A percentile compares a stretch with the other conserved stretches of the same genome.
Evolutionary conservation across 116 monocot genomes (phyloP).

Genomic region (Cymodocea nodosa): DNA sequence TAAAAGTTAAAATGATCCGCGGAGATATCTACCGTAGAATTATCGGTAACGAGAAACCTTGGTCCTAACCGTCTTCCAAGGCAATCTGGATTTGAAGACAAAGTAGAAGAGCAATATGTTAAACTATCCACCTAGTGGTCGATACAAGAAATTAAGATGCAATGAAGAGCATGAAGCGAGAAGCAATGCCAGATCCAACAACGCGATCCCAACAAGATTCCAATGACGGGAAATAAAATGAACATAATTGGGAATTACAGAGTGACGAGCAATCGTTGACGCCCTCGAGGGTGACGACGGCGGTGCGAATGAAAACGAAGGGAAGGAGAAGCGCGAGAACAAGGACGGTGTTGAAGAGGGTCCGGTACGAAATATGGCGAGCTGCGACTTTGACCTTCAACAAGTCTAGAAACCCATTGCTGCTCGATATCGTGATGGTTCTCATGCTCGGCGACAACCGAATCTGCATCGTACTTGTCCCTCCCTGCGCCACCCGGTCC

Average conservation of each 20-base stretch:
- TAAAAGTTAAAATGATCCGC: neutral
- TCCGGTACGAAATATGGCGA: constrained; percentile 44
- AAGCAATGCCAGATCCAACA: neutral
- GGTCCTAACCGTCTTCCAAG: constrained; percentile 50
- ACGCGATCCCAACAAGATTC: neutral
- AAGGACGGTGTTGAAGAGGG: constrained; percentile 61
- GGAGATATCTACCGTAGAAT: constrained; percentile 27
- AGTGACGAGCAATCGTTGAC: constrained; percentile 71
- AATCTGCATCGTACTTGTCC: constrained; percentile 28
- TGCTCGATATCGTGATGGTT: constrained; percentile 19
- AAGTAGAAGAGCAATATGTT: neutral
- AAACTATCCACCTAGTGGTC: neutral
- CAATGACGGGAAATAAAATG: neutral
- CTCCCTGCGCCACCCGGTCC: neutral
- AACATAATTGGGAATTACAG: constrained; percentile 16
- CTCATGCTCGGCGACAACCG: constrained; percentile 43
- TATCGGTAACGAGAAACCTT: constrained; percentile 34
- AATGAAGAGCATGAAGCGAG: neutral
- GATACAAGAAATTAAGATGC: neutral
- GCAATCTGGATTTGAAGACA: constrained; percentile 36
- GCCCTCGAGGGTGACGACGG: constrained; percentile 71
- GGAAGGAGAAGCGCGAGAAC: constrained; percentile 73
- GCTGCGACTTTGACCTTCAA: constrained; percentile 73
- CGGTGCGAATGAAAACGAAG: constrained; percentile 84
- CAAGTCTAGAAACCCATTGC: constrained; percentile 40